Evolutionary conservation across 352 stramenopile species (phyloP).

Genomic region (Globisporangium splendens): DNA sequence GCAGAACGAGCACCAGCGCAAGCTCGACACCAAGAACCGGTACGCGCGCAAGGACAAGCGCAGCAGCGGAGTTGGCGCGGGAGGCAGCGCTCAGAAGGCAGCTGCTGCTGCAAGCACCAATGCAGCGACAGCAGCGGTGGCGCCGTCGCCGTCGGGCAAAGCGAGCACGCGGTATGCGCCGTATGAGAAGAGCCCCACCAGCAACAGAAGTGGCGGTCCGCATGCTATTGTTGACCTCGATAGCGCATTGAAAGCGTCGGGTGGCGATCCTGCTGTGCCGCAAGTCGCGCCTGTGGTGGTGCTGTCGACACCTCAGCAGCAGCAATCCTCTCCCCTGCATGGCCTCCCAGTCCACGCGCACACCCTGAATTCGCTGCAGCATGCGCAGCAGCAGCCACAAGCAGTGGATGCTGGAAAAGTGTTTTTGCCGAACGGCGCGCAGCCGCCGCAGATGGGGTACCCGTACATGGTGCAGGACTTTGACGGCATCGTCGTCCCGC

Average conservation of each 20-base stretch:
- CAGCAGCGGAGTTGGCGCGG: background rate
- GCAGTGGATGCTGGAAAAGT: constrained; percentile 7
- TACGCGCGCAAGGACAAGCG: constrained; percentile 60
- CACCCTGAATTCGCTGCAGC: background rate
- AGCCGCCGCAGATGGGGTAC: constrained; percentile 50
- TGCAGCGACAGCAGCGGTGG: background rate
- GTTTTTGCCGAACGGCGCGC: constrained; percentile 43
- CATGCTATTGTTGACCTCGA: background rate
- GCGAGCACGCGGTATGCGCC: constrained; percentile 20
- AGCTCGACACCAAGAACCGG: constrained; percentile 84
- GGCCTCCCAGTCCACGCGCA: background rate
- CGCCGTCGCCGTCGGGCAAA: constrained; percentile 2
- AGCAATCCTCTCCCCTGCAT: background rate
- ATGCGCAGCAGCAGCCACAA: background rate
- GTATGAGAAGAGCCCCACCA: constrained; percentile 15
- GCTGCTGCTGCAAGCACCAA: background rate
- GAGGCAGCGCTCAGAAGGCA: too few species aligned
- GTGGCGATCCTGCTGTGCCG: background rate
- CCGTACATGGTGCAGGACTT: constrained; percentile 68
- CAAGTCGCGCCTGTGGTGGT: constrained; percentile 12
- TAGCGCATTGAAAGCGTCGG: too few species aligned
- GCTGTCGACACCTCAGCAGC: background rate
- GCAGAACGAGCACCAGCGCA: constrained; percentile 86
- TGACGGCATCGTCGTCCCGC: constrained; percentile 72
- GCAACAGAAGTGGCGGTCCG: background rate